These are phyloP conservation scores for Eleusine coracana DNA, from an alignment of 176 grass and related monocot genomes.

Conservation along the genomic window DNA sequence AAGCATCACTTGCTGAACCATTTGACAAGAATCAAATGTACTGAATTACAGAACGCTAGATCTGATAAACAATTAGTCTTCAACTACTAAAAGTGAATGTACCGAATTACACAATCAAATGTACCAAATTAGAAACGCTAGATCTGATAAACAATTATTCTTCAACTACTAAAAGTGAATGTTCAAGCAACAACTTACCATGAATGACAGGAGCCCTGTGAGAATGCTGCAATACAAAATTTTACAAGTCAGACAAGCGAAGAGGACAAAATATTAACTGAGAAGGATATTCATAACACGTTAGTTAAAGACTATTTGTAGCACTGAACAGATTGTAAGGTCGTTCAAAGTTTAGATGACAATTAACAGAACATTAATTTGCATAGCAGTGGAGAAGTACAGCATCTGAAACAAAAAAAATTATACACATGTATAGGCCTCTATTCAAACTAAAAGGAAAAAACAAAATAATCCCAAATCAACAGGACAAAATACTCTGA, in stretches of 20 bases:
- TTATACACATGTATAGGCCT: background rate
- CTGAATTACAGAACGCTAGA: constrained; percentile 2
- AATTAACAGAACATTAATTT: constrained; percentile 1
- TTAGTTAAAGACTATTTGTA: background rate
- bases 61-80: constrained; percentile 7
- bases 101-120: too few species aligned
- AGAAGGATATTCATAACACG: background rate
- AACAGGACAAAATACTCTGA: background rate
- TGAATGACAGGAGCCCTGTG: constrained; percentile 94
- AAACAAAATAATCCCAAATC: background rate
- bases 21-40: constrained; percentile 3
- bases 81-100: background rate
- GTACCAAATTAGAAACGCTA: too few species aligned
- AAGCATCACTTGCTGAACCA: background rate
- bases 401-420: constrained; percentile 12
- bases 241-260: constrained; percentile 37
- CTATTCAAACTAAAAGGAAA: background rate
- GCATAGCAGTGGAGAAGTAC: background rate
- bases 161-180: background rate
- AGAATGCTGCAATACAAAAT: constrained; percentile 79
- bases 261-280: background rate
- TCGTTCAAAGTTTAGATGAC: background rate
- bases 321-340: background rate
- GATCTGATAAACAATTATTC: too few species aligned
- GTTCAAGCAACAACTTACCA: constrained; percentile 60